phyloP scores from a whole-genome alignment of 129 eudicot genomes.

The Chrysanthemum makinoi region DNA sequence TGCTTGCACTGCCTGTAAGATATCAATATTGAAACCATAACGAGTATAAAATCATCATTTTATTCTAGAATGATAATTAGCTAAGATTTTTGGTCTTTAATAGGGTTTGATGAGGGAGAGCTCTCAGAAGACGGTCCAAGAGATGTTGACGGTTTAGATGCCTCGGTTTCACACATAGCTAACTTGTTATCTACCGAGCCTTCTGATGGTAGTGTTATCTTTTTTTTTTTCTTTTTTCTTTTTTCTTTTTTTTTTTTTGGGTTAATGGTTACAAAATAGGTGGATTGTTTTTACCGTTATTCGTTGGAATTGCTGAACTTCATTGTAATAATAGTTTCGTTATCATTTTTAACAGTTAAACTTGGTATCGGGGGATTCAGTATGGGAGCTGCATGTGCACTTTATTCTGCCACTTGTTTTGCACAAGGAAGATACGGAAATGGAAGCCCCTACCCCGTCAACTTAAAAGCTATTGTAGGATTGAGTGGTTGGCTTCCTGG shows the following conservation, averaged over 20 bases:
- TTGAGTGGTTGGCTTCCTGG: constrained; percentile 99
- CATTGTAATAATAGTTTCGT: neutral
- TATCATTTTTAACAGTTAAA: constrained; percentile 55
- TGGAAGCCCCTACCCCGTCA: constrained; percentile 71
- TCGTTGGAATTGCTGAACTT: constrained; percentile 1
- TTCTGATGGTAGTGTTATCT: constrained; percentile 32
- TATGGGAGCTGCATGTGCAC: constrained; percentile 94
- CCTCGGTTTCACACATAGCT: constrained; percentile 40
- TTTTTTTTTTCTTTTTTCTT: no score
- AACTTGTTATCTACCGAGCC: constrained; percentile 42
- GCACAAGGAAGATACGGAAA: constrained; percentile 83
- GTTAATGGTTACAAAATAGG: no score
- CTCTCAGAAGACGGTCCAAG: constrained; percentile 85
- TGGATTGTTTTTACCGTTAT: neutral
- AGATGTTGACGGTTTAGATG: constrained; percentile 41
- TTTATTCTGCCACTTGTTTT: constrained; percentile 93
- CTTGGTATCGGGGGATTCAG: constrained; percentile 99
- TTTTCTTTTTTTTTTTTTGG: no score
- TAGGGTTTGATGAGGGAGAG: constrained; percentile 94
- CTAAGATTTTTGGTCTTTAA: neutral
- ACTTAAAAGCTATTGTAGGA: constrained; percentile 76
- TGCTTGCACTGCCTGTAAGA: constrained; percentile 92
- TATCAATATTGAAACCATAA: neutral
- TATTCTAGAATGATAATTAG: constrained; percentile 5
- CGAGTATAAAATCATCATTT: neutral